A percentile compares a stretch with the other conserved stretches of the same genome.
phyloP scores from a whole-genome alignment of 805 yeast species.

The Pichia pseudocactophila region DNA sequence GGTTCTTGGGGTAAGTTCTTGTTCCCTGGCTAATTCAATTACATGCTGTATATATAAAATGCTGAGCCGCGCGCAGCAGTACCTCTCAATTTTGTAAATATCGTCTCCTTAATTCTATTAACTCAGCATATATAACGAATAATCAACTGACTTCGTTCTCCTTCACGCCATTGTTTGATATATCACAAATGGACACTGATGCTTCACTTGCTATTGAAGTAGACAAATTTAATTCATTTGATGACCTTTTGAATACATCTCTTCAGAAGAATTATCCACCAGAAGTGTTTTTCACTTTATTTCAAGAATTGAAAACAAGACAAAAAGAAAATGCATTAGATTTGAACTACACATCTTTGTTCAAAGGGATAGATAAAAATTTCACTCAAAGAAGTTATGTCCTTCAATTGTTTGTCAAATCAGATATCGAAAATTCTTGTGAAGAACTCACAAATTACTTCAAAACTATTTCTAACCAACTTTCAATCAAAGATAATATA shows the following conservation, averaged over 20 bases:
- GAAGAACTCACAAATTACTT: conserved; percentile 20
- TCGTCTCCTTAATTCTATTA: too few relatives aligned
- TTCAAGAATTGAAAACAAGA: conserved; percentile 22
- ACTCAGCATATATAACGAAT: too few relatives aligned
- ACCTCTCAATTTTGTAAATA: too few relatives aligned
- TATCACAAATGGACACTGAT: too few relatives aligned
- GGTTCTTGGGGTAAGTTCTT: conserved; percentile 29
- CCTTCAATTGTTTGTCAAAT: conserved; percentile 20
- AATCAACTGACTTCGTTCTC: too few relatives aligned
- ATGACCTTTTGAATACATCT: conserved; percentile 17
- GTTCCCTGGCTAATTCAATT: conserved; percentile 27
- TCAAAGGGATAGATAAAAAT: conserved; percentile 11
- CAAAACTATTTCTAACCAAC: conserved; percentile 10
- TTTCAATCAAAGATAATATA: conserved; percentile 17
- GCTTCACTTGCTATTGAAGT: too few relatives aligned
- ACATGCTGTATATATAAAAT: too few relatives aligned
- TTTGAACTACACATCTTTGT: conserved; percentile 10
- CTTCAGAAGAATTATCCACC: conserved; percentile 20
- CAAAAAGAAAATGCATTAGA: too few relatives aligned
- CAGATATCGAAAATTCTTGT: conserved; percentile 20
- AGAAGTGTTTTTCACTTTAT: conserved; percentile 20
- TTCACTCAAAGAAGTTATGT: conserved; percentile 23
- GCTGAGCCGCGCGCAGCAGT: too few relatives aligned
- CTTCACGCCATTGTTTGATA: too few relatives aligned
- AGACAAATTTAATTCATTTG: conserved; percentile 7